Evolutionary conservation across 2,329 filamentous ascomycete species (phyloP).

Genomic region (Berkeleyomyces basicola): DNA sequence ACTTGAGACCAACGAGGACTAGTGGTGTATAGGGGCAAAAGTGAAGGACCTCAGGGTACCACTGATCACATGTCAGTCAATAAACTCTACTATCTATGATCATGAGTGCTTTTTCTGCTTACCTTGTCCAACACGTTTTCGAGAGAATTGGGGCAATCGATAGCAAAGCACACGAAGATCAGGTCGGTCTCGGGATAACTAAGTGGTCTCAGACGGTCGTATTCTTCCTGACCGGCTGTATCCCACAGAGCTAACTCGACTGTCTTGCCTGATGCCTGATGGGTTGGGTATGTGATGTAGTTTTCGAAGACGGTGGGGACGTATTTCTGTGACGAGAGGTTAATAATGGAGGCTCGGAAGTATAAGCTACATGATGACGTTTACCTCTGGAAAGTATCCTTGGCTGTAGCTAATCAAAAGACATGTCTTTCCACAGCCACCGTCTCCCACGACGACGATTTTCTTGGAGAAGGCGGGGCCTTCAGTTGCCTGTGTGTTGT

Average conservation of each 20-base stretch:
- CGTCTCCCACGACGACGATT: conserved; percentile 95
- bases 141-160: conserved; percentile 93
- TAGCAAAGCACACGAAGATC: conserved; percentile 96
- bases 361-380: conserved; percentile 17
- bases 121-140: conserved; percentile 99
- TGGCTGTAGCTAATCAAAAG: conserved; percentile 97
- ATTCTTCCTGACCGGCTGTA: conserved; percentile 96
- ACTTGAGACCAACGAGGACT: conserved; percentile 90
- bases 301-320: conserved; percentile 98
- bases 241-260: conserved; percentile 97
- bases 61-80: conserved; percentile 35
- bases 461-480: conserved; percentile 94
- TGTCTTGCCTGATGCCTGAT: conserved; percentile 75
- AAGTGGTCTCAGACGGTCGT: conserved; percentile 84
- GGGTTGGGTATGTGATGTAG: conserved; percentile 94
- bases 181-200: conserved; percentile 97
- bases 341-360: not conserved
- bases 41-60: conserved; percentile 97
- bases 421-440: conserved; percentile 97
- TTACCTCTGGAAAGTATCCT: conserved; percentile 95
- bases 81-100: not conserved
- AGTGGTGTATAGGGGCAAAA: conserved; percentile 97
- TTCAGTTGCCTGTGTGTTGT: conserved; percentile 73
- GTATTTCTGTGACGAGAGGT: conserved; percentile 61
- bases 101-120: conserved; percentile 18